Evolutionary conservation across 768 basidiomycete genomes (phyloP).

Genomic region (Boletus edulis): DNA sequence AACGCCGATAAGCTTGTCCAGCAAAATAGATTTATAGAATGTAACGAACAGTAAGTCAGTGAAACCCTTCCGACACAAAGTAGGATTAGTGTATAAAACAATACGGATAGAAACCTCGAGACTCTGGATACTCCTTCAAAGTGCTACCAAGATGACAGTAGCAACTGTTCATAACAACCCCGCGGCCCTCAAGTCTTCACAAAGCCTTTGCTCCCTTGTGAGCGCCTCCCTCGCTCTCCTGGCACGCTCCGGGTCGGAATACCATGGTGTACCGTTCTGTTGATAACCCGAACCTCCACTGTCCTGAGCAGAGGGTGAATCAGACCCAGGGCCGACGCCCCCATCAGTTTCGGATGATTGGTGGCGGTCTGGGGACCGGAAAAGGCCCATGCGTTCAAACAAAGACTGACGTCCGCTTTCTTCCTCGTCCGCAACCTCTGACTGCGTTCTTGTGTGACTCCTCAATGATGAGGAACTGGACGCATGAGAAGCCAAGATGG

Average conservation of each 20-base stretch:
- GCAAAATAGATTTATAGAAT: constrained; percentile 9
- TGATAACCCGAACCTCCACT: constrained; percentile 30
- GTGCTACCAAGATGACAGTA: constrained; percentile 2
- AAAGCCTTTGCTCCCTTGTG: constrained; percentile 54
- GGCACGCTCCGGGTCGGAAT: constrained; percentile 45
- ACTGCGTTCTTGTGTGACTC: constrained; percentile 29
- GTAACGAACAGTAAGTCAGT: constrained; percentile 7
- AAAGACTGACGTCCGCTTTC: constrained; percentile 27
- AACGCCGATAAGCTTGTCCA: not conserved
- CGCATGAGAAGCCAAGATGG: constrained; percentile 55
- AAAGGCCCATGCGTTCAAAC: constrained; percentile 30
- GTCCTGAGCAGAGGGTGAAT: constrained; percentile 17
- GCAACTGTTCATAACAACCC: constrained; percentile 52
- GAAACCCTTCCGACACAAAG: not conserved
- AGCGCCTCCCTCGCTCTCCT: constrained; percentile 45
- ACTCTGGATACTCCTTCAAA: not conserved
- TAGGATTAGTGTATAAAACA: constrained; percentile 24
- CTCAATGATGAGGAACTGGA: constrained; percentile 31
- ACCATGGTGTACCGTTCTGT: constrained; percentile 28
- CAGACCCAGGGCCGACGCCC: constrained; percentile 1
- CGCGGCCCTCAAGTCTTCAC: constrained; percentile 58
- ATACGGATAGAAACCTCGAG: constrained; percentile 2
- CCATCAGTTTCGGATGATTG: constrained; percentile 12
- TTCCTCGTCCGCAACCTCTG: constrained; percentile 27
- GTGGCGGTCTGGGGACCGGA: constrained; percentile 8